Percentiles rank a stretch among this genome's conserved stretches.
Conservation (phyloP, 2,329 filamentous ascomycete species). For the Cryphonectria japonica region DNA sequence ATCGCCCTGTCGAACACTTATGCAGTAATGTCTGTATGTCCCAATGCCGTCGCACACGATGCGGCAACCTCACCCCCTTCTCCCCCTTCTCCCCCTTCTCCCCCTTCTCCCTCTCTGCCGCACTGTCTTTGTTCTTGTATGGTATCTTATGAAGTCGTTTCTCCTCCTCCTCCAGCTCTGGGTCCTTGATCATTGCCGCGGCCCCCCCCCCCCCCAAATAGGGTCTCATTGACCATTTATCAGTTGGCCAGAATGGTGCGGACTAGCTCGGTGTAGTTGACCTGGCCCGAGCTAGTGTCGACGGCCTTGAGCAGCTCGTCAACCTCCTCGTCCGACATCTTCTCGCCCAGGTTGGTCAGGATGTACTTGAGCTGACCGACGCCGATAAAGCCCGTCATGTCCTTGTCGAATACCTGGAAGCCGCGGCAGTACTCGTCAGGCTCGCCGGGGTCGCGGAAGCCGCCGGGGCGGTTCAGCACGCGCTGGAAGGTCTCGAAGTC, state of each 20-base stretch:
- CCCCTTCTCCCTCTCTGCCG: neutral
- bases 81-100: neutral
- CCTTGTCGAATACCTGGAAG: slow-evolving; percentile 99
- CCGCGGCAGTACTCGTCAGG: slow-evolving; percentile 98
- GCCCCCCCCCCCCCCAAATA: neutral
- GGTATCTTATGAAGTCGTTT: slow-evolving; percentile 9
- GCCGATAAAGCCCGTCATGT: slow-evolving; percentile 96
- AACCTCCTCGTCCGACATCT: slow-evolving; percentile 98
- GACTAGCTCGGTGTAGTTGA: slow-evolving; percentile 94
- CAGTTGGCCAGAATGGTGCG: slow-evolving; percentile 86
- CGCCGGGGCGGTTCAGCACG: slow-evolving; percentile 94
- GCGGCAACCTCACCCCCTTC: neutral
- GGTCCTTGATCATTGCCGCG: neutral
- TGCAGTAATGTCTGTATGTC: slow-evolving; percentile 23
- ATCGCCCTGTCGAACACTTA: slow-evolving; percentile 24
- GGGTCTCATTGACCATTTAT: slow-evolving; percentile 34
- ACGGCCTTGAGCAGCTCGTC: slow-evolving; percentile 98
- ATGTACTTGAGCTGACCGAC: slow-evolving; percentile 98
- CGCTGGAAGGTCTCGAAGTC: slow-evolving; percentile 98
- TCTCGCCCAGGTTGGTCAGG: slow-evolving; percentile 96
- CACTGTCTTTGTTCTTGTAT: slow-evolving; percentile 14
- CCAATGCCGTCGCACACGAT: slow-evolving; percentile 15
- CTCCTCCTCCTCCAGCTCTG: slow-evolving; percentile 18
- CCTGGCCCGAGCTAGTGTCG: slow-evolving; percentile 92
- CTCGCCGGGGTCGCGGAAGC: slow-evolving; percentile 97